Evolutionary conservation across 2,329 filamentous ascomycete genomes (phyloP), one percentile per base, ranked within the genome.

Genomic region (Hawksworthiomyces lignivorus): DNA sequence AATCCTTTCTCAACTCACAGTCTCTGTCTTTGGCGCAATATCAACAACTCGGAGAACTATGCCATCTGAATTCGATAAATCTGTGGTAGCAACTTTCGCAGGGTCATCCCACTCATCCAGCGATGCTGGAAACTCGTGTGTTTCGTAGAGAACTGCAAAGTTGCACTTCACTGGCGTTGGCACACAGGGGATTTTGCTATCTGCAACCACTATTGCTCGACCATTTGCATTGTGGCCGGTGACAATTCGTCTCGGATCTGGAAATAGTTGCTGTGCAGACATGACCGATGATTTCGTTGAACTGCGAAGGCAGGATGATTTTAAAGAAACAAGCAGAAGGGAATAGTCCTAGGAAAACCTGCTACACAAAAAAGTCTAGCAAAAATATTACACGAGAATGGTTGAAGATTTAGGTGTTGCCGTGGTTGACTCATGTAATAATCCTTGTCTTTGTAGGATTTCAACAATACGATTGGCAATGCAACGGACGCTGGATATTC

Each of bases 81-180:
- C 47, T 21, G 37, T 37, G 17, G 50, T 52, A 18, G 41, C 39
- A 10, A 33, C 35, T 34, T 43, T 39, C 21, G 45, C 44, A 0
- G 50, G 50, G 19, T 52, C 50, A 4, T 42, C 33, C 50, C 50
- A 52, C 32, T 43, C 44, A 37, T 48, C 44, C 14, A 51, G 51
- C 22, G 48, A 44, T n/a, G 33, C 49, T 3, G 50, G 50, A 20
- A 52, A 52, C 18, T 47, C 33, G 31, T 51, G 46, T 20, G 50
- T 52, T 37, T 52, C 49, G 43, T 50, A 52, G 10, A 52, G 36
- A 5, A 43, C 35, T 20, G 27, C 34, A 41, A 34, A 39, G 27
- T 45, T 41, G 31, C 39, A 36, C 21, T 7, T 28, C 20, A 24
- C 20, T 15, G 32, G 37, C 38, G 39, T 44, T 41, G 43, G 39